These are phyloP conservation scores for Aspergillus conjunctus DNA, from an alignment of 495 filamentous ascomycete genomes.

Conservation along the genomic window DNA sequence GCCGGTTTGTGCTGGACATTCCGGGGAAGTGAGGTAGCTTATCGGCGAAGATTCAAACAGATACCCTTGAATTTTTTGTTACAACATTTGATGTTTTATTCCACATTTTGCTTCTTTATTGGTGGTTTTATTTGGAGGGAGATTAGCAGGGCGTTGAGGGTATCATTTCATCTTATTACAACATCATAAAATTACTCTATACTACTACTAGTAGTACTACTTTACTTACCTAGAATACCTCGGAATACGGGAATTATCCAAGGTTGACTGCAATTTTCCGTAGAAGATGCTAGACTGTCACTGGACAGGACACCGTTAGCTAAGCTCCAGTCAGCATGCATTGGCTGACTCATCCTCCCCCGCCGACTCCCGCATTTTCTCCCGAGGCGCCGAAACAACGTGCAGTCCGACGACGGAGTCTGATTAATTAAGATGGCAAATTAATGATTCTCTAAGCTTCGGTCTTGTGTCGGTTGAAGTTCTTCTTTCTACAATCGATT, in stretches of 20 bases:
- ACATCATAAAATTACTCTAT: not conserved
- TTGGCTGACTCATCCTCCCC: conserved; percentile 24
- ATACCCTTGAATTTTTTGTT: conserved; percentile 11
- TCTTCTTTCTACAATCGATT: not conserved
- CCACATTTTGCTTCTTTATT: not conserved
- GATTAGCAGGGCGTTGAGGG: not conserved
- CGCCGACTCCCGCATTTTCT: conserved; percentile 23
- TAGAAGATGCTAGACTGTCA: conserved; percentile 16
- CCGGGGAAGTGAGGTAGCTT: conserved; percentile 42
- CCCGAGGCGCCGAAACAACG: conserved; percentile 25
- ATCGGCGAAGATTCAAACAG: not conserved
- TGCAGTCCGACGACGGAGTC: conserved; percentile 16
- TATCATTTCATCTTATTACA: no score
- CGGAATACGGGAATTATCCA: no score
- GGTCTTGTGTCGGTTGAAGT: not conserved
- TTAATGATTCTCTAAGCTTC: not conserved
- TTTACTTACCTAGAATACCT: no score
- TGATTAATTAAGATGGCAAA: conserved; percentile 6
- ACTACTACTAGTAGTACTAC: no score
- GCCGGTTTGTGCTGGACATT: conserved; percentile 79
- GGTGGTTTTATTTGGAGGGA: not conserved
- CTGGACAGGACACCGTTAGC: not conserved
- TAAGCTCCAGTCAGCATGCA: conserved; percentile 5
- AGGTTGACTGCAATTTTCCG: not conserved
- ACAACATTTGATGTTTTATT: not conserved